These are phyloP conservation scores for Ganoderma meredithae DNA, from an alignment of 1,284 basidiomycete genomes.

Conservation along the genomic window DNA sequence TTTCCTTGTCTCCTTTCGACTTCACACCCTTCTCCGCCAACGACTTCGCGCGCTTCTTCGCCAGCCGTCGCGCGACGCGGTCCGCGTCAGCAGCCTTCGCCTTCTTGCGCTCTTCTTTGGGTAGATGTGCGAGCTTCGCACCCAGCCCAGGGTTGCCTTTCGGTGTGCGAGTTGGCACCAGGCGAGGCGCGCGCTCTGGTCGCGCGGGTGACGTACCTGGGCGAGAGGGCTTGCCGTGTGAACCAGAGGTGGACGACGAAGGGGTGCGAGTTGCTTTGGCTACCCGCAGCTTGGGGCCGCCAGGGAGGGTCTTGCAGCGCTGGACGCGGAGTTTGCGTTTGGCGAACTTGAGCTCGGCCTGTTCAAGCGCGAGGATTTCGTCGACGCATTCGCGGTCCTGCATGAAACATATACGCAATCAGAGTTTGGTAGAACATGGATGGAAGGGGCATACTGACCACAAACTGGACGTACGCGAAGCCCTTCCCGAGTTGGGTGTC, in stretches of 20 bases:
- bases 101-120: slow-evolving; percentile 88
- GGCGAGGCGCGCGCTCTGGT: slow-evolving; percentile 13
- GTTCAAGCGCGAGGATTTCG: slow-evolving; percentile 83
- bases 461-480: slow-evolving; percentile 93
- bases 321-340: slow-evolving; percentile 90
- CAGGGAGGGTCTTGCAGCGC: slow-evolving; percentile 74
- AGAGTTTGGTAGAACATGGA: slow-evolving; percentile 10
- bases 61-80: slow-evolving; percentile 81
- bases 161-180: slow-evolving; percentile 50
- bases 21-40: slow-evolving; percentile 56
- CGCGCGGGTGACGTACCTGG: slow-evolving; percentile 6
- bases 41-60: slow-evolving; percentile 86
- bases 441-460: slow-evolving; percentile 57
- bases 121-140: slow-evolving; percentile 73
- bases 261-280: slow-evolving; percentile 26
- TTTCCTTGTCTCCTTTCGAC: slow-evolving; percentile 47
- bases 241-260: slow-evolving; percentile 22
- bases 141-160: slow-evolving; percentile 86
- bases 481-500: slow-evolving; percentile 98
- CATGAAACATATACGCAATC: slow-evolving; percentile 12
- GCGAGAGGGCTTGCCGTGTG: slow-evolving; percentile 32
- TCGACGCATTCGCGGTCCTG: slow-evolving; percentile 92
- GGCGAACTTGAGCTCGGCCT: slow-evolving; percentile 82
- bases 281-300: slow-evolving; percentile 38
- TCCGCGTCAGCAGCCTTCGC: slow-evolving; percentile 81